Evolutionary conservation across 2,329 filamentous ascomycete genomes (phyloP).

Genomic region (Delphinella strobiligena): DNA sequence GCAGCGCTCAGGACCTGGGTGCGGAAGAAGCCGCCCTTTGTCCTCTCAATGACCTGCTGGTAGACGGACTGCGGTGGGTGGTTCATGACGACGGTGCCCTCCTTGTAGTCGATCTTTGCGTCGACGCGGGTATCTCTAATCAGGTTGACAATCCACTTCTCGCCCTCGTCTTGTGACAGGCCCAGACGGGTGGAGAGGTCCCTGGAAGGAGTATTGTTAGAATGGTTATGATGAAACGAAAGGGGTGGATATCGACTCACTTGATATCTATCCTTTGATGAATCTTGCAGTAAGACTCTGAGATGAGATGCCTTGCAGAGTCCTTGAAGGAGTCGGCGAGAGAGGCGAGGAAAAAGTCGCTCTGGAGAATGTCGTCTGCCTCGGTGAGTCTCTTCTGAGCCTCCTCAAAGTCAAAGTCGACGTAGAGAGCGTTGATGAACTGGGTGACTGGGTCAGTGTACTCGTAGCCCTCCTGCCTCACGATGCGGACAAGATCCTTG

Average conservation of each 20-base stretch:
- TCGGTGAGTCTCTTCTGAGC: conserved; percentile 77
- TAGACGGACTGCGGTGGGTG: conserved; percentile 97
- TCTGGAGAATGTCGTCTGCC: conserved; percentile 81
- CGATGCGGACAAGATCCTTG: conserved; percentile 91
- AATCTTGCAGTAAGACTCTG: conserved; percentile 99
- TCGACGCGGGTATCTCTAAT: conserved; percentile 96
- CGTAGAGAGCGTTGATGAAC: conserved; percentile 91
- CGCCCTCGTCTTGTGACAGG: conserved; percentile 84
- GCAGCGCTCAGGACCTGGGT: conserved; percentile 76
- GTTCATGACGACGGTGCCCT: conserved; percentile 98
- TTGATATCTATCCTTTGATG: conserved; percentile 97
- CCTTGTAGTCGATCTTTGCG: conserved; percentile 98
- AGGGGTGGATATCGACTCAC: conserved; percentile 28
- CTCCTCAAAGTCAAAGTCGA: conserved; percentile 96
- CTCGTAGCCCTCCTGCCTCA: conserved; percentile 95
- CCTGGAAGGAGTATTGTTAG: conserved; percentile 26
- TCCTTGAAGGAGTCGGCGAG: conserved; percentile 85
- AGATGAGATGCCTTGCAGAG: conserved; percentile 88
- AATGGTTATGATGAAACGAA: no score
- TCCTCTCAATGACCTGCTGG: conserved; percentile 98
- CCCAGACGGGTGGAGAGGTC: conserved; percentile 87
- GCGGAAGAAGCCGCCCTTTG: conserved; percentile 96
- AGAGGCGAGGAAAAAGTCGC: conserved; percentile 88
- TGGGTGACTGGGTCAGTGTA: conserved; percentile 93
- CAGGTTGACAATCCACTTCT: conserved; percentile 99